Evolutionary conservation across 75 land plant genomes (phyloP).

Genomic region (Chamaecyparis obtusa): DNA sequence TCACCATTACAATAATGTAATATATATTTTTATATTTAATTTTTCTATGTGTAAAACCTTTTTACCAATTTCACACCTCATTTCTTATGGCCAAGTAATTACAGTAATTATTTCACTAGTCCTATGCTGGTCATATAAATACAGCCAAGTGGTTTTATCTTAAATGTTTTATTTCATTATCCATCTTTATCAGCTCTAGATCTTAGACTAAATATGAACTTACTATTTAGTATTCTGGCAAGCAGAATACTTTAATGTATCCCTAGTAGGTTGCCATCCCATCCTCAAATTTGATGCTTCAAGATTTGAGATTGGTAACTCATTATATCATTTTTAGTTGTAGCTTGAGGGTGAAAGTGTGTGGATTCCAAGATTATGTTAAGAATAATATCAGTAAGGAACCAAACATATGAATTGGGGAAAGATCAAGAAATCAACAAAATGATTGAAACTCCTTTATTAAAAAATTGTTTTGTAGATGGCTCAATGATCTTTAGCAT

Average conservation of each 20-base stretch:
- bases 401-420: background rate
- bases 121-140: background rate
- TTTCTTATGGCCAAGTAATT: background rate
- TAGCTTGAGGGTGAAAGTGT: background rate
- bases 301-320: background rate
- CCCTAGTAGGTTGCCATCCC: background rate
- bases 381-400: background rate
- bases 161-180: background rate
- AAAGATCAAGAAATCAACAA: background rate
- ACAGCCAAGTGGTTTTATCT: background rate
- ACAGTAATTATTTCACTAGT: background rate
- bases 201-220: too few species aligned
- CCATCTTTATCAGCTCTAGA: too few species aligned
- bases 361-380: background rate
- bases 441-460: background rate
- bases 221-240: too few species aligned
- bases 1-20: too few species aligned
- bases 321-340: background rate
- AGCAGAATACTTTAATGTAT: background rate
- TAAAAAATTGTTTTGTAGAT: background rate
- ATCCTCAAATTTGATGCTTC: background rate
- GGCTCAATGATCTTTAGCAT: background rate
- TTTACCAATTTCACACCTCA: background rate
- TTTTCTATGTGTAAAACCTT: background rate
- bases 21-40: background rate